Evolutionary conservation across 1,284 basidiomycete genomes (phyloP), one percentile per base, ranked within the genome.

Genomic region (Trametes hirsuta): DNA sequence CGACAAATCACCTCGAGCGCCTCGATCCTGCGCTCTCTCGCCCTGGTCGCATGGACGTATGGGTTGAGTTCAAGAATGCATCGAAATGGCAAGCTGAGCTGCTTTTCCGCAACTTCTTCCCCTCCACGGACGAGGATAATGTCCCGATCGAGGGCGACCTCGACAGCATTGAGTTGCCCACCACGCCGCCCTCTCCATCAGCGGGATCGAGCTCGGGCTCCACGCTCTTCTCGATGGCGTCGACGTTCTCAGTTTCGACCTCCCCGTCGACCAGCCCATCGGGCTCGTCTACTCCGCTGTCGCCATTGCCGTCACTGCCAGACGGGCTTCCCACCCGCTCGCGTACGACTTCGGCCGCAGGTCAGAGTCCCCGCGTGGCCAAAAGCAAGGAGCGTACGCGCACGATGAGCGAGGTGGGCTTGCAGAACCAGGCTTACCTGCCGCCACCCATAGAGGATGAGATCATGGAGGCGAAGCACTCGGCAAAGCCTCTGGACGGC

Each of bases 11-110:
- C 69, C 77, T 93, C n/a, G 90, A 93, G 67, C 82, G 84, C 30
- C 83, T 94, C 3, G 93, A 95, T 68, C 89, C 91, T 5, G 93
- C 93, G 0, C 81, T 95, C 6, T 89, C 88, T 8, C 85, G 90
- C 58, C 88, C 90, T n/a, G 93, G 93, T 15, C 90, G 93, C 30
- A 93, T 94, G 87, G 93, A 94, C 67, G 90, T 95, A 4, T 93
- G 90, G 90, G 82, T 94, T 53, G 90, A 94, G 73, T 95, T 94
- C 80, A 89, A 85, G 77, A 88, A 92, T 61, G 89, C 93, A 35
- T 88, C 86, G 62, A 86, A 84, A 66, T 90, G 86, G 84, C 92
- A 94, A 68, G 90, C 90, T 1, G 88, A 91, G 72, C 84, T 85
- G 30, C 79, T 94, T 35, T 94, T 93, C 84, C 82, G 87, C 59